These are phyloP conservation scores for Chloranthus sessilifolius DNA, from an alignment of 164 flowering plant species.

Conservation along the genomic window DNA sequence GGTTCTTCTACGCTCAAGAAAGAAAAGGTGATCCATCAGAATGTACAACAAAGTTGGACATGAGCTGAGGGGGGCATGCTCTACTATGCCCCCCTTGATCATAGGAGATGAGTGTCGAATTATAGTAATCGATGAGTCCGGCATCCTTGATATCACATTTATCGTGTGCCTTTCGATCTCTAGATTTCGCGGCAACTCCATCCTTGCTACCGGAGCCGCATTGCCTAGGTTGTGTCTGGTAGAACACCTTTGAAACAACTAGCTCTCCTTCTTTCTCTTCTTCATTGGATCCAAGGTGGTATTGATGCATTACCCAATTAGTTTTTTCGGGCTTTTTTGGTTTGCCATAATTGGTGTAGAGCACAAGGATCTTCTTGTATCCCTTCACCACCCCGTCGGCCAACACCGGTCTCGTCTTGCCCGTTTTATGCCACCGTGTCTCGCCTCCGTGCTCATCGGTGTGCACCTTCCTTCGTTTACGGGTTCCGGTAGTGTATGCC, in stretches of 20 bases:
- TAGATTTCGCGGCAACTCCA: slow-evolving; percentile 11
- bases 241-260: slow-evolving; percentile 75
- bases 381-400: slow-evolving; percentile 43
- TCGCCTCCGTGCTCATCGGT: slow-evolving; percentile 58
- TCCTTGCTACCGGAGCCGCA: slow-evolving; percentile 35
- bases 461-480: slow-evolving; percentile 69
- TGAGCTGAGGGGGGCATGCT: slow-evolving; percentile 41
- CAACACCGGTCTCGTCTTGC: slow-evolving; percentile 64
- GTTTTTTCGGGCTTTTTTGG: slow-evolving; percentile 78
- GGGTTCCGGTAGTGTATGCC: slow-evolving; percentile 79
- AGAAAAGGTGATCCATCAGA: slow-evolving; percentile 55
- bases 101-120: slow-evolving; percentile 19
- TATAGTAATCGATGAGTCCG: slow-evolving; percentile 26
- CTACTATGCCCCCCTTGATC: slow-evolving; percentile 31
- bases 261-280: slow-evolving; percentile 82
- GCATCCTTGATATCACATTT: slow-evolving; percentile 9
- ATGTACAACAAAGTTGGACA: slow-evolving; percentile 47
- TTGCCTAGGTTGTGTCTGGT: slow-evolving; percentile 80
- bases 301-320: slow-evolving; percentile 91
- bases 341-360: slow-evolving; percentile 76
- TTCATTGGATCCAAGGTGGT: slow-evolving; percentile 68
- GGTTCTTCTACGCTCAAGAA: too few relatives aligned
- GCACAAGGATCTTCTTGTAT: slow-evolving; percentile 73
- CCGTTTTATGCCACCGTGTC: slow-evolving; percentile 87
- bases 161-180: slow-evolving; percentile 14